These are phyloP conservation scores for Choiromyces venosus DNA, from an alignment of 495 filamentous ascomycete genomes.

Conservation along the genomic window DNA sequence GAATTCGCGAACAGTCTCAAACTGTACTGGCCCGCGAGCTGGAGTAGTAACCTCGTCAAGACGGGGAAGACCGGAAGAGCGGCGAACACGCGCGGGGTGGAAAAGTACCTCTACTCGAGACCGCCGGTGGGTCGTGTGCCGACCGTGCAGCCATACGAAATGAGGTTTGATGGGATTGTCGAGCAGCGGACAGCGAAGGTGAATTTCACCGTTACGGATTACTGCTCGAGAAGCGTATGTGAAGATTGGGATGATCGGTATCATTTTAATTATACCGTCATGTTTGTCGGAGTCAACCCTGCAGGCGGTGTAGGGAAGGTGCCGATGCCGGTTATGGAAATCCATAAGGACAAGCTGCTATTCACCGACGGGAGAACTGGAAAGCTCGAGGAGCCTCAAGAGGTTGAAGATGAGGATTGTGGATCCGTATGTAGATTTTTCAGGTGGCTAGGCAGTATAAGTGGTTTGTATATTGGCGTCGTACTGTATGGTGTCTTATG, in stretches of 20 bases:
- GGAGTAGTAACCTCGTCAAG: not conserved
- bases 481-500: not conserved
- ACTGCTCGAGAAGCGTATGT: not conserved
- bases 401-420: not conserved
- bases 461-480: not conserved
- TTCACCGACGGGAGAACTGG: not conserved
- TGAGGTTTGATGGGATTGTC: not conserved
- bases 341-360: not conserved
- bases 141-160: not conserved
- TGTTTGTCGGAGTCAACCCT: not conserved
- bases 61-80: not conserved
- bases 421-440: not conserved
- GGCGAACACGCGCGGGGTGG: not conserved
- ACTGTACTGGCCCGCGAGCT: not conserved
- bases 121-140: not conserved
- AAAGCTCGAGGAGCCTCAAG: not conserved
- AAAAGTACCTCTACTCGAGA: conserved; percentile 3
- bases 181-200: not conserved
- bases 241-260: not conserved
- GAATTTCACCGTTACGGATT: not conserved
- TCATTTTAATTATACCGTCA: not conserved
- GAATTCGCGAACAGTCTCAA: not conserved
- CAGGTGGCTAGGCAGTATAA: not conserved
- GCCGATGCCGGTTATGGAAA: not conserved
- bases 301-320: not conserved